Evolutionary conservation across 371 early-diverging fungal species (phyloP), one percentile per base, ranked within the genome.

Genomic region (Neoconidiobolus thromboides): DNA sequence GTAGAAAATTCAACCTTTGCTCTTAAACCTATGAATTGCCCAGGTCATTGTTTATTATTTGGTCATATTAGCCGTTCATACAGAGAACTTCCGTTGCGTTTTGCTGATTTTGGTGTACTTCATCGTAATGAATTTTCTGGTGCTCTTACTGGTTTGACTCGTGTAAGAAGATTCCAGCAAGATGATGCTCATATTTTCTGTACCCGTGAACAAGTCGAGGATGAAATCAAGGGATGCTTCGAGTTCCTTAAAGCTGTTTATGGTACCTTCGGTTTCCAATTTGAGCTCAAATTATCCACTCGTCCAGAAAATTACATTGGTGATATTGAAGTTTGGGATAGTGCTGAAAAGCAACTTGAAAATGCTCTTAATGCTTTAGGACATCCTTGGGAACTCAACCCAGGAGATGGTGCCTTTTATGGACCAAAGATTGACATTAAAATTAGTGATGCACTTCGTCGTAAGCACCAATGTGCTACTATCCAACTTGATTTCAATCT

Each of bases 351-450:
- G 71, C 75, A 75, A 59, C 77, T 99, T 61, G 83, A 80, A 54
- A 75, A 79, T 49, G 87, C 95, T 3, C 72, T 96, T 69, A 74
- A 85, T 64, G 71, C 78, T 61, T 87, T 83, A 69, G 85, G 91
- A 7, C 62, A 73, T 15, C 63, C 65, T 6, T 99, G 96, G 95
- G 76, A 78, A 48, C 56, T 98, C 50, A 97, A 99, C 64, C 87
- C 85, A 44, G 99, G 98, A 3, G 99, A 99, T 73, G 99, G 99
- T 41, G 99, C 99, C 2, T 99, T 99, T 73, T 99, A 99, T 74
- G 99, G 99, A 0, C 99, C 99, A 61, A 99, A 99, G 77, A 97
- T 99, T 67, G 99, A 99, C 74, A 99, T 99, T 55, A 89, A 89
- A 63, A 84, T 99, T 57, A 71, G 82, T 48, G 99, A 99, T 68